phyloP scores from a whole-genome alignment of 495 filamentous ascomycete genomes.

The Chaetomidium leptoderma region DNA sequence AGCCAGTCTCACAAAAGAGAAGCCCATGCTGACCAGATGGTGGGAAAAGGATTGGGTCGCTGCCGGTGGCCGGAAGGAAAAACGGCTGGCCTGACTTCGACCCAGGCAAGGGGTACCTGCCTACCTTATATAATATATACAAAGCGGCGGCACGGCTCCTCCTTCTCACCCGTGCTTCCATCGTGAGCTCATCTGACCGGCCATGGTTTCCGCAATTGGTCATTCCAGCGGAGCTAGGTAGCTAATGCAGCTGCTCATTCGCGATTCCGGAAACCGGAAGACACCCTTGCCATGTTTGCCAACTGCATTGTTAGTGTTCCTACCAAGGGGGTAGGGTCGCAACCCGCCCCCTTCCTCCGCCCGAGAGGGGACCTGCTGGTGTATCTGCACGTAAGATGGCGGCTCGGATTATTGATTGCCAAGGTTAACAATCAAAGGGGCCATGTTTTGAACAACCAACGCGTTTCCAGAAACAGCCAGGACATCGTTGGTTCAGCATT shows the following conservation, averaged over 20 bases:
- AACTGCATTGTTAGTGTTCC: not conserved
- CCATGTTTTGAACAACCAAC: not conserved
- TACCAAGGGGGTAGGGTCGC: not conserved
- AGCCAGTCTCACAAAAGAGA: not conserved
- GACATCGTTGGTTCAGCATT: not conserved
- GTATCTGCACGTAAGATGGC: no score
- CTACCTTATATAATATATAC: not conserved
- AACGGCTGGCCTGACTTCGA: not conserved
- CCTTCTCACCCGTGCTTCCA: no score
- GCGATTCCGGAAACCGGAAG: not conserved
- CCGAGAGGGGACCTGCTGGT: no score
- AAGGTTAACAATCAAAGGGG: not conserved
- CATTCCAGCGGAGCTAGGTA: slow-evolving; percentile 10
- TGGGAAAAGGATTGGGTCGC: no score
- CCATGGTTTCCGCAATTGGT: slow-evolving; percentile 6
- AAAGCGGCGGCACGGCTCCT: no score
- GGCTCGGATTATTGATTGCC: slow-evolving; percentile 2
- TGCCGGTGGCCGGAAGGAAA: no score
- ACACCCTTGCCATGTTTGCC: not conserved
- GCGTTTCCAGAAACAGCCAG: not conserved
- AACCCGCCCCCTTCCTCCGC: no score
- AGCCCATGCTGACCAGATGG: not conserved
- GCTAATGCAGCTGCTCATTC: slow-evolving; percentile 11
- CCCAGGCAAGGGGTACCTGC: not conserved
- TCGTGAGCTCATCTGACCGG: no score